These are phyloP conservation scores for Pholiota molesta DNA, from an alignment of 768 basidiomycete genomes.

Conservation along the genomic window DNA sequence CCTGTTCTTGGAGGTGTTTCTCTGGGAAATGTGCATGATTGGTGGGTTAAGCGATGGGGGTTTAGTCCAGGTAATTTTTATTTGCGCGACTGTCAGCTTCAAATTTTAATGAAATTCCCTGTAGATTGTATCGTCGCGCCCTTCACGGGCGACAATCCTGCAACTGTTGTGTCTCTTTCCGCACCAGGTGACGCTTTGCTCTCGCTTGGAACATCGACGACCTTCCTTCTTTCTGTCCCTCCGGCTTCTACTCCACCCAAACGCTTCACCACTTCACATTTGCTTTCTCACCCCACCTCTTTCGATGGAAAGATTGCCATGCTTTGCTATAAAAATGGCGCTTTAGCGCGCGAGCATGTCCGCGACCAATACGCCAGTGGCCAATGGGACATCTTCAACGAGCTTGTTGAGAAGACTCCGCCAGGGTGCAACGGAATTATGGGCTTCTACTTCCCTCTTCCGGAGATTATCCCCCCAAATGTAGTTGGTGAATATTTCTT, in stretches of 20 bases:
- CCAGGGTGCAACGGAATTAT: conserved; percentile 62
- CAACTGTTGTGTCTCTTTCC: conserved; percentile 75
- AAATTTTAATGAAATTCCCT: conserved; percentile 3
- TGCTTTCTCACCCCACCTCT: conserved; percentile 70
- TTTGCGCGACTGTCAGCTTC: not conserved
- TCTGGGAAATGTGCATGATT: conserved; percentile 66
- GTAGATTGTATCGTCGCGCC: conserved; percentile 79
- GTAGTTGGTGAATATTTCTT: conserved; percentile 76
- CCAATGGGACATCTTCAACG: conserved; percentile 73
- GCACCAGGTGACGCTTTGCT: conserved; percentile 82
- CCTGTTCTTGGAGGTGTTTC: conserved; percentile 72
- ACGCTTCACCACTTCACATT: conserved; percentile 75
- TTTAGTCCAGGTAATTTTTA: conserved; percentile 57
- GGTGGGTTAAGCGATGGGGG: conserved; percentile 79
- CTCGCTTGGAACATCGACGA: conserved; percentile 88
- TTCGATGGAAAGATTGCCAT: conserved; percentile 76
- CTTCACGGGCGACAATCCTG: conserved; percentile 91
- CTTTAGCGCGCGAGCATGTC: conserved; percentile 78
- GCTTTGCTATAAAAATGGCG: conserved; percentile 92
- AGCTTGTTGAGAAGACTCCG: conserved; percentile 54
- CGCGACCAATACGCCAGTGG: conserved; percentile 63
- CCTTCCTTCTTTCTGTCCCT: conserved; percentile 78
- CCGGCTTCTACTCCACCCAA: conserved; percentile 64
- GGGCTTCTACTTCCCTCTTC: conserved; percentile 82
- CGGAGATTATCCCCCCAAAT: conserved; percentile 85